A percentile compares a stretch with the other conserved stretches of the same genome.
Conservation (phyloP, 352 stramenopile species). For the Thalassiosira mediterranea region DNA sequence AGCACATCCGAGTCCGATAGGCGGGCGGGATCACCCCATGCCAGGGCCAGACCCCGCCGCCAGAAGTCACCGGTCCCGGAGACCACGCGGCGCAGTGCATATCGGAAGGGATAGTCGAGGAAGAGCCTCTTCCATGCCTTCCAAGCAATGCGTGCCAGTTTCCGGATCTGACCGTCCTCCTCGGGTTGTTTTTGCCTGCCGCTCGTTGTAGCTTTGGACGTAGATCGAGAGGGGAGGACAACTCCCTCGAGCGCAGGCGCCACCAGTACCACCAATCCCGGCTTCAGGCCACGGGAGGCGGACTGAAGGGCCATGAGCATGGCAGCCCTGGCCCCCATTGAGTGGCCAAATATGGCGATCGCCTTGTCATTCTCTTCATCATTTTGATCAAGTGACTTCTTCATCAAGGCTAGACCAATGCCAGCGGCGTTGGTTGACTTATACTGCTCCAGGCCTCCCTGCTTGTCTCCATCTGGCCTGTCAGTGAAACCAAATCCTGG, state of each 20-base stretch:
- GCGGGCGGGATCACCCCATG: conserved; percentile 59
- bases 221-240: conserved; percentile 11
- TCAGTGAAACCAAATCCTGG: conserved; percentile 81
- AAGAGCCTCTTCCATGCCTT: conserved; percentile 37
- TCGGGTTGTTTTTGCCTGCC: not conserved
- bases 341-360: conserved; percentile 74
- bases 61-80: conserved; percentile 60
- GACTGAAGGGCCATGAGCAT: conserved; percentile 65
- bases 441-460: conserved; percentile 30
- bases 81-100: conserved; percentile 61
- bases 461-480: conserved; percentile 40
- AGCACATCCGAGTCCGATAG: conserved; percentile 72
- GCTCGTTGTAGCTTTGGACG: not conserved
- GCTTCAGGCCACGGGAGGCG: conserved; percentile 11
- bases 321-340: conserved; percentile 66
- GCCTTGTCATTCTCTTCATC: conserved; percentile 1
- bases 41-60: conserved; percentile 54
- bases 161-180: conserved; percentile 1
- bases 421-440: conserved; percentile 34
- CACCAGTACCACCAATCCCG: conserved; percentile 61
- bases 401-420: conserved; percentile 47
- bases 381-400: conserved; percentile 8
- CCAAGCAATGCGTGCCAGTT: conserved; percentile 7
- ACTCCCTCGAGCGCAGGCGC: conserved; percentile 64
- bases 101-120: conserved; percentile 47